Percentiles rank a stretch among this genome's conserved stretches.
Evolutionary conservation across 306 rosid genomes (phyloP).

Genomic region (Phaseolus lunatus): DNA sequence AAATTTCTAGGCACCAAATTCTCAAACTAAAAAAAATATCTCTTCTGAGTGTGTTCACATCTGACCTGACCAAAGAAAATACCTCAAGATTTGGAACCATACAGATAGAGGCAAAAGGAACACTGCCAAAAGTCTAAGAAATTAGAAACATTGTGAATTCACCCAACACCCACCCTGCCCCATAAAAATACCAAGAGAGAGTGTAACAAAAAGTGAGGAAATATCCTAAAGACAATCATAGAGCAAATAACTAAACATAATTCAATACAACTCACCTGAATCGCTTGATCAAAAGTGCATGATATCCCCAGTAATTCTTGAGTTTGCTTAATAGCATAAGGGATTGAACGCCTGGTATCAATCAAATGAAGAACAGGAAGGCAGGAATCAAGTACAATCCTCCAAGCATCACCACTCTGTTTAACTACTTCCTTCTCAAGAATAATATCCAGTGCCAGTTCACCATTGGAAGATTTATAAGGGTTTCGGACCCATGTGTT

Average conservation of each 20-base stretch:
- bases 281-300: slow-evolving; percentile 85
- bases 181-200: neutral
- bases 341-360: slow-evolving; percentile 85
- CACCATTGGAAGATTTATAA: slow-evolving; percentile 67
- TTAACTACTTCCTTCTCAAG: slow-evolving; percentile 77
- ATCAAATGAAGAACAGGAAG: slow-evolving; percentile 90
- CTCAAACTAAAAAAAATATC: neutral
- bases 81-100: too few relatives aligned
- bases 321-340: slow-evolving; percentile 85
- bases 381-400: slow-evolving; percentile 83
- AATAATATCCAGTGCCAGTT: slow-evolving; percentile 78
- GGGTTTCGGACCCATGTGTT: slow-evolving; percentile 81
- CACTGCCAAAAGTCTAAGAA: too few relatives aligned
- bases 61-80: too few relatives aligned
- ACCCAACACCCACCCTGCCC: too few relatives aligned
- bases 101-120: too few relatives aligned
- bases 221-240: slow-evolving; percentile 10
- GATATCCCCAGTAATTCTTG: slow-evolving; percentile 88
- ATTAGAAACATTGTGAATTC: too few relatives aligned
- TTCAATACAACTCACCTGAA: slow-evolving; percentile 58
- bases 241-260: slow-evolving; percentile 1
- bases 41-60: too few relatives aligned
- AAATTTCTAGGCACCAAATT: neutral
- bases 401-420: slow-evolving; percentile 97
- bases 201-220: slow-evolving; percentile 3